Conservation (phyloP, 768 basidiomycete genomes). For the Tricholoma bakamatsutake region DNA sequence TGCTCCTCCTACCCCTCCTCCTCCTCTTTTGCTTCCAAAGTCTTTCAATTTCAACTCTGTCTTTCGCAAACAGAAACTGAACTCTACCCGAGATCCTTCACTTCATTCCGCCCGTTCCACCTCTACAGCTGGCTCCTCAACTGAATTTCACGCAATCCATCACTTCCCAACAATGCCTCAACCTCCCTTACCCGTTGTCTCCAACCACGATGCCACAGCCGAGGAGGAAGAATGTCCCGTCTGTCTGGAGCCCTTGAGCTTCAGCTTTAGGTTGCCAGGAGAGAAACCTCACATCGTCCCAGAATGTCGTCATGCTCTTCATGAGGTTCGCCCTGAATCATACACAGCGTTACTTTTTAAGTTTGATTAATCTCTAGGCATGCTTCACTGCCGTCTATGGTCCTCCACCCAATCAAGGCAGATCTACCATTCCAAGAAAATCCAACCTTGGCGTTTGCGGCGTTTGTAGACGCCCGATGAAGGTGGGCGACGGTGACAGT, state of each 20-base stretch:
- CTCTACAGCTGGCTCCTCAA: slow-evolving; percentile 30
- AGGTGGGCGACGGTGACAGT: slow-evolving; percentile 81
- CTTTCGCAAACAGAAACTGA: slow-evolving; percentile 40
- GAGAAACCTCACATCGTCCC: slow-evolving; percentile 98
- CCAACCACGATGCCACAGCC: slow-evolving; percentile 48
- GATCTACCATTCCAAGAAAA: slow-evolving; percentile 53
- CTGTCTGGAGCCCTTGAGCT: slow-evolving; percentile 91
- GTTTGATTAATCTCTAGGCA: slow-evolving; percentile 44
- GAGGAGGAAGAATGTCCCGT: slow-evolving; percentile 94
- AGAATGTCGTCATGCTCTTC: slow-evolving; percentile 96
- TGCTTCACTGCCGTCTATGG: slow-evolving; percentile 98
- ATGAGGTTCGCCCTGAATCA: slow-evolving; percentile 53
- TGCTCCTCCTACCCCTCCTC: slow-evolving; percentile 29
- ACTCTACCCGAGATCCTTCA: slow-evolving; percentile 38
- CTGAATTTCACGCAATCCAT: slow-evolving; percentile 37
- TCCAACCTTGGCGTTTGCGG: slow-evolving; percentile 92
- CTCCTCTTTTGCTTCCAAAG: slow-evolving; percentile 12
- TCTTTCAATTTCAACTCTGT: slow-evolving; percentile 48
- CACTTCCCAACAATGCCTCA: slow-evolving; percentile 58
- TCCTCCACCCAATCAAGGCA: slow-evolving; percentile 60
- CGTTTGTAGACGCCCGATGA: slow-evolving; percentile 95
- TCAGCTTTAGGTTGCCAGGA: slow-evolving; percentile 87
- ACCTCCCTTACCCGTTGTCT: slow-evolving; percentile 69
- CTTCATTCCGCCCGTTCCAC: slow-evolving; percentile 45
- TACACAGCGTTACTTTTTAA: slow-evolving; percentile 4